Percentiles rank a stretch among this genome's conserved stretches.
These are phyloP conservation scores for Thraustochytrium sp. DNA, from an alignment of 352 stramenopile species.

Conservation along the genomic window DNA sequence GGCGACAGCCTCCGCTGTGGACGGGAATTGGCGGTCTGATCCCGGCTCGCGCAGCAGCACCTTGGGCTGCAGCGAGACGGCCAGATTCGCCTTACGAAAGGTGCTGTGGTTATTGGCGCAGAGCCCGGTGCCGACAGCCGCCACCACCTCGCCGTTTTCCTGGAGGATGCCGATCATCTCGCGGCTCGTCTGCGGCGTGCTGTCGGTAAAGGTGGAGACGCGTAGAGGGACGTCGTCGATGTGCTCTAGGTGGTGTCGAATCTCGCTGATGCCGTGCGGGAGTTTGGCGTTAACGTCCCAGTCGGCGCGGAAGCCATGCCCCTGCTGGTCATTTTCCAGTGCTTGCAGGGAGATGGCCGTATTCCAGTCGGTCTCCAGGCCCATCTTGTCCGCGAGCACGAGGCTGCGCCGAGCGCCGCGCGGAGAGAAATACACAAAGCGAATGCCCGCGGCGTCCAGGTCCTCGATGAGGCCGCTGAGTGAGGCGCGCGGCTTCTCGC, in stretches of 20 bases:
- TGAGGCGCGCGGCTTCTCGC: constrained; percentile 32
- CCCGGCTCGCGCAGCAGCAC: not conserved
- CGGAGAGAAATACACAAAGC: constrained; percentile 99
- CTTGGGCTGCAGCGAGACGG: constrained; percentile 32
- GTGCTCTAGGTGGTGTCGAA: constrained; percentile 83
- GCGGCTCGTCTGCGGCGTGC: not conserved
- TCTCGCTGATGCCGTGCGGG: constrained; percentile 90
- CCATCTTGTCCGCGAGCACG: constrained; percentile 94
- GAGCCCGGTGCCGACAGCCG: constrained; percentile 5
- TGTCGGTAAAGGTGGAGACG: constrained; percentile 94
- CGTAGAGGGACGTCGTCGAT: constrained; percentile 97
- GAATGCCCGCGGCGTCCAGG: constrained; percentile 84
- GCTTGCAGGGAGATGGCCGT: constrained; percentile 91
- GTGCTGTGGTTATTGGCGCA: not conserved
- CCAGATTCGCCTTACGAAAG: constrained; percentile 15
- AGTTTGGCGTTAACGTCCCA: constrained; percentile 67
- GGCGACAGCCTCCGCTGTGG: not conserved
- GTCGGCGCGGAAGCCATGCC: not conserved
- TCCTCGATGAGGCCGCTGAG: constrained; percentile 88
- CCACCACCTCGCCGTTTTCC: constrained; percentile 33
- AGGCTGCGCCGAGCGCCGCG: constrained; percentile 95
- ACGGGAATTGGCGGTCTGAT: not conserved
- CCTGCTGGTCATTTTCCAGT: not conserved
- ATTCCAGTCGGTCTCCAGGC: constrained; percentile 98
- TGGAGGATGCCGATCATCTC: constrained; percentile 44